These are phyloP conservation scores for Pharus latifolius DNA, from an alignment of 176 grass and related monocot genomes.

Conservation along the genomic window DNA sequence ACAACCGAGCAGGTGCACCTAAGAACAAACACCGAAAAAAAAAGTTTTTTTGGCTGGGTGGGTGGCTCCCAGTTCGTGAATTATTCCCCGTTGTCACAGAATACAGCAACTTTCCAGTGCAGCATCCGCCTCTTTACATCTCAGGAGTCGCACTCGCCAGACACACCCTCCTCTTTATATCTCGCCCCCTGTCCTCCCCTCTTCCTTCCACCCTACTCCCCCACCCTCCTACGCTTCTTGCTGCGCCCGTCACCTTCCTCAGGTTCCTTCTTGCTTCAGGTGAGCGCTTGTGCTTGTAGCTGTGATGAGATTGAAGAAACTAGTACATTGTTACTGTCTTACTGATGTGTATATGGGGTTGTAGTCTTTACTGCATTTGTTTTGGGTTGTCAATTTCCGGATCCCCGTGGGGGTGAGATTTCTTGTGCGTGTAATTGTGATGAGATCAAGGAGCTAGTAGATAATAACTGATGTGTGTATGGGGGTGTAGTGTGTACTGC, in stretches of 20 bases:
- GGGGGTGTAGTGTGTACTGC: neutral
- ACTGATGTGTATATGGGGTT: too few species aligned
- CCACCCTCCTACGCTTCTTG: constrained; percentile 16
- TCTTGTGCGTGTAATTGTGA: too few species aligned
- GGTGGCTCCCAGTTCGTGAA: constrained; percentile 13
- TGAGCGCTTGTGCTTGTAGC: constrained; percentile 5
- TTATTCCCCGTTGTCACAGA: constrained; percentile 33
- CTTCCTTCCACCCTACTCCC: constrained; percentile 11
- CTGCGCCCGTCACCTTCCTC: constrained; percentile 9
- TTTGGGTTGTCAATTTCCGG: too few species aligned
- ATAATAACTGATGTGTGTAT: neutral
- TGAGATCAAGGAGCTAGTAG: neutral
- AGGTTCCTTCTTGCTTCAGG: constrained; percentile 2
- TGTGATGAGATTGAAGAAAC: too few species aligned
- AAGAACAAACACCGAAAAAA: neutral
- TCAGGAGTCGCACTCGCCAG: too few species aligned
- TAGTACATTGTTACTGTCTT: too few species aligned
- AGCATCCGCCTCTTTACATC: constrained; percentile 30
- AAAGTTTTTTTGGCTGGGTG: neutral
- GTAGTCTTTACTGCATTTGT: too few species aligned
- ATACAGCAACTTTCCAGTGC: constrained; percentile 44
- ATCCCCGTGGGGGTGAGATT: too few species aligned
- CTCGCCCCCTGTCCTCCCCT: neutral
- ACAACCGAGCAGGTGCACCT: neutral
- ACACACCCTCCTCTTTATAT: constrained; percentile 18